phyloP scores from a whole-genome alignment of 73 alveolate species.

The Paramecium biaurelia region DNA sequence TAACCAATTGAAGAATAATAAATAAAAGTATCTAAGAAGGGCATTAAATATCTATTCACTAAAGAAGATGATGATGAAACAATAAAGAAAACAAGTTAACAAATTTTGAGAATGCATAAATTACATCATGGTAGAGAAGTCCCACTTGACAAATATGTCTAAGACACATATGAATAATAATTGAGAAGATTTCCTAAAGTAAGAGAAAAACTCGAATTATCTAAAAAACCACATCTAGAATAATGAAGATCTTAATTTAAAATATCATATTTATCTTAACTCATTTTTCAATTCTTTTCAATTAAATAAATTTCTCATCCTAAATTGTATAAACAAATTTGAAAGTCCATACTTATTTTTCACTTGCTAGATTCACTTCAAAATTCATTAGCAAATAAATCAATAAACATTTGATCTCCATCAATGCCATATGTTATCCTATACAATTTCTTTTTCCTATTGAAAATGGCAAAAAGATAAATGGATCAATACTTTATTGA shows the following conservation, averaged over 20 bases:
- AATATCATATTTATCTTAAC: neutral
- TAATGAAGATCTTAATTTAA: neutral
- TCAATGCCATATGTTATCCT: conserved; percentile 24
- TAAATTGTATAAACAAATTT: conserved; percentile 37
- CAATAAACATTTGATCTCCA: conserved; percentile 46
- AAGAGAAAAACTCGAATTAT: neutral
- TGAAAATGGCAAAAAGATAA: conserved; percentile 50
- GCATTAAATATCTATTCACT: neutral
- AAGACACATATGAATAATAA: neutral
- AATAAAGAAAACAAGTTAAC: neutral
- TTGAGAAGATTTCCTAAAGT: conserved; percentile 31
- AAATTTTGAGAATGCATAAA: neutral
- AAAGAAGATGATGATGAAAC: conserved; percentile 28
- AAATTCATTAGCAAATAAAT: conserved; percentile 20
- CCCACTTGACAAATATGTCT: conserved; percentile 12
- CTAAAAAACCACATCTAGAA: neutral
- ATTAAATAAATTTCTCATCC: neutral
- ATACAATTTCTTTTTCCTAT: conserved; percentile 34
- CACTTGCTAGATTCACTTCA: neutral
- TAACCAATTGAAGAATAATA: conserved; percentile 3
- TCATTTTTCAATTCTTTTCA: neutral
- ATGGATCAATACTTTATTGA: neutral
- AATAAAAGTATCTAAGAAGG: neutral
- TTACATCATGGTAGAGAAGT: neutral
- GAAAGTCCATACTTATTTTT: neutral